Evolutionary conservation across 441 rosid species (phyloP).

Genomic region (Mallotus japonicus): DNA sequence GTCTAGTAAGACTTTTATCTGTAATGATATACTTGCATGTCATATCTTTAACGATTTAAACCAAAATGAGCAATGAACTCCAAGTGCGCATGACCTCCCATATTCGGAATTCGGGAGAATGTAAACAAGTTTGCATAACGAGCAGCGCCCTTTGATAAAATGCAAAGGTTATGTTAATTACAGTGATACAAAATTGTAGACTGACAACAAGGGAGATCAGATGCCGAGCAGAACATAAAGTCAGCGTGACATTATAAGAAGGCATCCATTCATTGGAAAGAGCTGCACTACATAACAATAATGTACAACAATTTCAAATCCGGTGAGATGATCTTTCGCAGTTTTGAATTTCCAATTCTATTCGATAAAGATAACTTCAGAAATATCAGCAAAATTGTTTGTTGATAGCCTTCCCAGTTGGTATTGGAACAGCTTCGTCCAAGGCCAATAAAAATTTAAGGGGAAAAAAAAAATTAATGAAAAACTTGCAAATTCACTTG

Average conservation of each 20-base stretch:
- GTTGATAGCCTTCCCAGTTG: neutral
- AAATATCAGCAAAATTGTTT: too few species aligned
- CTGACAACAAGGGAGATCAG: neutral
- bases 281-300: too few species aligned
- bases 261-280: neutral
- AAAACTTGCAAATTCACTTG: neutral
- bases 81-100: too few species aligned
- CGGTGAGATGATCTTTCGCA: neutral
- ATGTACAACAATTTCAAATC: neutral
- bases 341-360: neutral
- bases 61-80: too few species aligned
- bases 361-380: neutral
- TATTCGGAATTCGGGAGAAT: too few species aligned
- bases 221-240: neutral
- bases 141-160: neutral
- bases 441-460: neutral
- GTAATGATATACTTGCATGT: too few species aligned
- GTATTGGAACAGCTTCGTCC: neutral
- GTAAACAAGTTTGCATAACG: neutral
- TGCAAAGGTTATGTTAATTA: neutral
- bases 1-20: too few species aligned
- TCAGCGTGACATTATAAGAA: neutral
- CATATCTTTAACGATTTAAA: too few species aligned
- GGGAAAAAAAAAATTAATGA: neutral
- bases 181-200: neutral